Conservation (phyloP, 208 protist species). For the Wallacemonas rigidus region DNA sequence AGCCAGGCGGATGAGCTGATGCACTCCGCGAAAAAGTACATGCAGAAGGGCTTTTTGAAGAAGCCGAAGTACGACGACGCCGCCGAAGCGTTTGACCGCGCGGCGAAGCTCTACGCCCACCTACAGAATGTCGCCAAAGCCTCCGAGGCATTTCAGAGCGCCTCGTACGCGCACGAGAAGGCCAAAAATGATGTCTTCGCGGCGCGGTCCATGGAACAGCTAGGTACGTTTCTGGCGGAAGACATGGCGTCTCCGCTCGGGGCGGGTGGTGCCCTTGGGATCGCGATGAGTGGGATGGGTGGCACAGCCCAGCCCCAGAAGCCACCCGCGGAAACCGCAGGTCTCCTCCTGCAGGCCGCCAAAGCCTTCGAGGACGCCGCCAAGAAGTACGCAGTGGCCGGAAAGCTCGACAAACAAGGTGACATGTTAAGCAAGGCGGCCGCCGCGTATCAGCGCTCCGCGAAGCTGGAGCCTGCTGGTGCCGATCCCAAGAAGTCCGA, state of each 20-base stretch:
- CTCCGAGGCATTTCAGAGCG: conserved; percentile 39
- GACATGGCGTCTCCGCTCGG: conserved; percentile 14
- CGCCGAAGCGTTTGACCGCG: conserved; percentile 69
- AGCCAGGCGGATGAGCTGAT: conserved; percentile 59
- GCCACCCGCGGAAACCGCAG: conserved; percentile 14
- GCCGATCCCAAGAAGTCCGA: conserved; percentile 7
- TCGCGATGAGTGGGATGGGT: neutral
- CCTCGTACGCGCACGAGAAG: conserved; percentile 50
- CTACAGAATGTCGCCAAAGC: conserved; percentile 40
- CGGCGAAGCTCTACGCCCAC: conserved; percentile 68
- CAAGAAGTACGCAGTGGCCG: conserved; percentile 24
- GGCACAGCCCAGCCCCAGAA: neutral
- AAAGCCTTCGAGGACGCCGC: conserved; percentile 43
- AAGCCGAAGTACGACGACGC: conserved; percentile 62
- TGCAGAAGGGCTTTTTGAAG: conserved; percentile 52
- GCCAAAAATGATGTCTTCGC: conserved; percentile 51
- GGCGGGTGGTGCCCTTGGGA: conserved; percentile 13
- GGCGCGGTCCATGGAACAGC: conserved; percentile 46
- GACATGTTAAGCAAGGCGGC: conserved; percentile 38
- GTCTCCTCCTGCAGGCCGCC: conserved; percentile 2
- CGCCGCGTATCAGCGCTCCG: conserved; percentile 14
- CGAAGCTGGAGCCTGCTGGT: conserved; percentile 6
- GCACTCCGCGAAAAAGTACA: conserved; percentile 54
- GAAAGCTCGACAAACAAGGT: conserved; percentile 33
- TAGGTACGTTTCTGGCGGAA: conserved; percentile 37